phyloP scores from a whole-genome alignment of 176 grass and related monocot species.

The Luzula sylvatica region DNA sequence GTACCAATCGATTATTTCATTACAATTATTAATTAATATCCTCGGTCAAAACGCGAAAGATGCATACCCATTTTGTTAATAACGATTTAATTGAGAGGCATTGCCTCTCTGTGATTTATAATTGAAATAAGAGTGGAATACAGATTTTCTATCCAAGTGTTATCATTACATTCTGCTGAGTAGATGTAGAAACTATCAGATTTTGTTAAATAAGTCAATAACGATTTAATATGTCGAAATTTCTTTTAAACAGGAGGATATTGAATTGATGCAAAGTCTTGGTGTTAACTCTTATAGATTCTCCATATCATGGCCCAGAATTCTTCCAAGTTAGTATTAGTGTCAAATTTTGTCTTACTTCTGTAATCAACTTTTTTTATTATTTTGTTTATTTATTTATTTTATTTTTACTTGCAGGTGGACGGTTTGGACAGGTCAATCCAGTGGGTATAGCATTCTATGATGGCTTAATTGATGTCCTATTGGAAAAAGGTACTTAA shows the following conservation, averaged over 20 bases:
- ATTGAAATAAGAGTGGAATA: background rate
- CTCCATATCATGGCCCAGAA: conserved; percentile 60
- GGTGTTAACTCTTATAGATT: conserved; percentile 57
- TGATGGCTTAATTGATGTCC: conserved; percentile 28
- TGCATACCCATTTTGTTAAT: background rate
- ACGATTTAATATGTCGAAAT: background rate
- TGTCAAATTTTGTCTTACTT: background rate
- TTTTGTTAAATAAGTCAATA: background rate
- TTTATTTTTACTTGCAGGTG: conserved; percentile 21
- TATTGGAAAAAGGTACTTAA: conserved; percentile 30
- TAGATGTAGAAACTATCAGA: too few relatives aligned
- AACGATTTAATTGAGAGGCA: background rate
- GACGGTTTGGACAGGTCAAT: conserved; percentile 39
- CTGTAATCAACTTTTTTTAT: background rate
- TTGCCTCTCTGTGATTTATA: background rate
- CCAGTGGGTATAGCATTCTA: conserved; percentile 35
- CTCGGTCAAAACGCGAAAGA: background rate
- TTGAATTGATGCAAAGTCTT: conserved; percentile 41
- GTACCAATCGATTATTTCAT: background rate
- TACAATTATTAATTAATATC: background rate
- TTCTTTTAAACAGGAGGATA: conserved; percentile 34
- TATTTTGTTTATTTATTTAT: conserved; percentile 1
- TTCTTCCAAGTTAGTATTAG: conserved; percentile 47
- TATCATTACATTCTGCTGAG: background rate
- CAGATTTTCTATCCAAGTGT: background rate